Conservation (phyloP, 2,329 filamentous ascomycete genomes). For the Zymoseptoria ardabiliae region DNA sequence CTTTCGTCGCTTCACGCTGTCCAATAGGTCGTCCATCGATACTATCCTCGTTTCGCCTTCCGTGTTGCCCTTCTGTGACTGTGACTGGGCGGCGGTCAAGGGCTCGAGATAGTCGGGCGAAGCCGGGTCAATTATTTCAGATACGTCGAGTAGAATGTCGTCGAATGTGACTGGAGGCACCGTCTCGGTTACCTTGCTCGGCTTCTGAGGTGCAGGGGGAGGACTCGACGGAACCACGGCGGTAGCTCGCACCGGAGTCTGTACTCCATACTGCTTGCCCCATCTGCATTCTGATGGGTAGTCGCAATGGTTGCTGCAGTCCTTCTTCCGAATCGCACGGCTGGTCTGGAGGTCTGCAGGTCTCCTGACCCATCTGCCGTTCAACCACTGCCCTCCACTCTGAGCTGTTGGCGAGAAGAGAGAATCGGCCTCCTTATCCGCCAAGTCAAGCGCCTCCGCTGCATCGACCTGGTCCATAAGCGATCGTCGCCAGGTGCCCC, state of each 20-base stretch:
- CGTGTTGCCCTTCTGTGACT: slow-evolving; percentile 3
- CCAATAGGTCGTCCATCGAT: slow-evolving; percentile 22
- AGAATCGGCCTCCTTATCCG: slow-evolving; percentile 4
- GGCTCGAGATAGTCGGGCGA: slow-evolving; percentile 14
- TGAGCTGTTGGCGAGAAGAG: neutral
- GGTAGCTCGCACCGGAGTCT: slow-evolving; percentile 10
- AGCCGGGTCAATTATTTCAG: slow-evolving; percentile 3
- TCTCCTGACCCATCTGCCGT: slow-evolving; percentile 10
- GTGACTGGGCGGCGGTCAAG: slow-evolving; percentile 5
- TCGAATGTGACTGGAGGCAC: slow-evolving; percentile 21
- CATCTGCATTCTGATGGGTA: slow-evolving; percentile 42
- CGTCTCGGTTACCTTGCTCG: neutral
- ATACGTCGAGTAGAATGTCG: slow-evolving; percentile 19
- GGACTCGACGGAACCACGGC: slow-evolving; percentile 2
- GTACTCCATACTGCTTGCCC: slow-evolving; percentile 28
- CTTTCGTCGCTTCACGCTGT: slow-evolving; percentile 23
- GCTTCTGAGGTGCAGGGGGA: neutral
- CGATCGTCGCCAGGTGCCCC: slow-evolving; percentile 38
- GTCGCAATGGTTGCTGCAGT: slow-evolving; percentile 41
- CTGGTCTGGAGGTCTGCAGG: slow-evolving; percentile 1
- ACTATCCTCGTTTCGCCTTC: slow-evolving; percentile 20
- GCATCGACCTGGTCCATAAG: slow-evolving; percentile 18
- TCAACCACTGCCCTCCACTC: slow-evolving; percentile 16
- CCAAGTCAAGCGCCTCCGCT: slow-evolving; percentile 17
- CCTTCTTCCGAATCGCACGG: slow-evolving; percentile 17